Conservation (phyloP, 441 rosid species). For the Populus hybrid region DNA sequence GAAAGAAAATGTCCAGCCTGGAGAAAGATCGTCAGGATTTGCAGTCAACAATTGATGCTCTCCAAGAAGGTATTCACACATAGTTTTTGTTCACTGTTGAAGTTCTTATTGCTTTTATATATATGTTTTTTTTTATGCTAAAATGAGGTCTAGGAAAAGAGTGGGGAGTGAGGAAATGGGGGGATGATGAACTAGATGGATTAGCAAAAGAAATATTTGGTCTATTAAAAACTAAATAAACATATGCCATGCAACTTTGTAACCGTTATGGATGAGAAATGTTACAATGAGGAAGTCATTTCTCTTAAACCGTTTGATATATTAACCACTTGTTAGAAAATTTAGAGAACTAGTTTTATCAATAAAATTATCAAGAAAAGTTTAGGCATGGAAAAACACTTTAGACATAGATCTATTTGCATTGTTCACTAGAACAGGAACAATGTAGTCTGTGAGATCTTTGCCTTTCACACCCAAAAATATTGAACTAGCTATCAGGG, state of each 20-base stretch:
- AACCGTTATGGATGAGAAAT: not conserved
- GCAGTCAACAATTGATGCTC: conserved; percentile 77
- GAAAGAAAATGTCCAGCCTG: conserved; percentile 81
- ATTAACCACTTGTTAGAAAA: not conserved
- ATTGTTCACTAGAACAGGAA: too few relatives aligned
- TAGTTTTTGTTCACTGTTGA: not conserved
- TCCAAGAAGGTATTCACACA: conserved; percentile 68
- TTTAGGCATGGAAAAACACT: too few relatives aligned
- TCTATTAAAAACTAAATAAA: not conserved
- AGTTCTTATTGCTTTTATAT: not conserved
- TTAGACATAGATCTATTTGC: too few relatives aligned
- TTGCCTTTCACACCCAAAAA: too few relatives aligned
- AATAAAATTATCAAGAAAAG: not conserved
- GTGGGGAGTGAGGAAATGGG: not conserved
- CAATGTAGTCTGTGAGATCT: too few relatives aligned
- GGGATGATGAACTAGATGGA: not conserved
- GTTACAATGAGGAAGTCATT: not conserved
- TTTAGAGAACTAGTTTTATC: not conserved
- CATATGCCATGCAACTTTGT: not conserved
- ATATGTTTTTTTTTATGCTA: not conserved
- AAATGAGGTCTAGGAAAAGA: not conserved
- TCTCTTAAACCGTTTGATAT: not conserved
- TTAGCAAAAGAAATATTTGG: not conserved
- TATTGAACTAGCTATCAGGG: too few relatives aligned
- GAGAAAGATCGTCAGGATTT: conserved; percentile 92